A percentile compares a stretch with the other conserved stretches of the same genome.
Conservation (phyloP, 2,329 filamentous ascomycete genomes). For the Hyphodiscus sp. region DNA sequence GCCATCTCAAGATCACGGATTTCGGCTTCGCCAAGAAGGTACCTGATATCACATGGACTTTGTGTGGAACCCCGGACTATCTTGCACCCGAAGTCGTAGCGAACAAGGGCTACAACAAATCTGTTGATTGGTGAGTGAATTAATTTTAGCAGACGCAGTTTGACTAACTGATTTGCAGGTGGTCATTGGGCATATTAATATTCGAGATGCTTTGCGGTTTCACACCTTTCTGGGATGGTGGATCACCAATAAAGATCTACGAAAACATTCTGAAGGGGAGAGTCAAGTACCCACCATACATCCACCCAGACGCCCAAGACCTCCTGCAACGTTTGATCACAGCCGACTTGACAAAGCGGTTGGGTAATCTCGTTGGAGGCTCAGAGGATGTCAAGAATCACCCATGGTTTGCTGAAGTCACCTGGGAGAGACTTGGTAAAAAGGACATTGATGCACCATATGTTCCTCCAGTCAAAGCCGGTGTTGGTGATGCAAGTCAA, state of each 20-base stretch:
- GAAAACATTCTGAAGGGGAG: slow-evolving; percentile 96
- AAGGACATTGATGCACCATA: slow-evolving; percentile 99
- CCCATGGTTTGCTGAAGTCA: slow-evolving; percentile 94
- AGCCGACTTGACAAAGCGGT: slow-evolving; percentile 83
- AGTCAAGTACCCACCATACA: slow-evolving; percentile 94
- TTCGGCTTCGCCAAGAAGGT: slow-evolving; percentile 99
- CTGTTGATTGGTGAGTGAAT: slow-evolving; percentile 82
- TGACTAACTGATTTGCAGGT: slow-evolving; percentile 51
- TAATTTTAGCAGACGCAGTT: slow-evolving; percentile 5
- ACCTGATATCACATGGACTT: slow-evolving; percentile 97
- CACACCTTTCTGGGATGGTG: slow-evolving; percentile 97
- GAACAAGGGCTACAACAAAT: slow-evolving; percentile 99
- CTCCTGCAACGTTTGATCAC: slow-evolving; percentile 91
- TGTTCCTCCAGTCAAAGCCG: slow-evolving; percentile 89
- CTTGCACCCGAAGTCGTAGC: slow-evolving; percentile 97
- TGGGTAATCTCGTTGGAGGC: slow-evolving; percentile 90
- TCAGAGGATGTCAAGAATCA: slow-evolving; percentile 91
- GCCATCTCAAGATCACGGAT: slow-evolving; percentile 94
- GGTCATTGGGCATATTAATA: slow-evolving; percentile 96
- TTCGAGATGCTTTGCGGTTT: slow-evolving; percentile 99
- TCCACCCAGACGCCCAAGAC: slow-evolving; percentile 90
- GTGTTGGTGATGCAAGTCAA: slow-evolving; percentile 90
- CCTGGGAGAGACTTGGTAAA: slow-evolving; percentile 87
- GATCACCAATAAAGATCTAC: slow-evolving; percentile 98
- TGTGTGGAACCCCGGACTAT: slow-evolving; percentile 96